These are phyloP conservation scores for Marasmius oreades DNA, from an alignment of 1,284 basidiomycete species.

Conservation along the genomic window DNA sequence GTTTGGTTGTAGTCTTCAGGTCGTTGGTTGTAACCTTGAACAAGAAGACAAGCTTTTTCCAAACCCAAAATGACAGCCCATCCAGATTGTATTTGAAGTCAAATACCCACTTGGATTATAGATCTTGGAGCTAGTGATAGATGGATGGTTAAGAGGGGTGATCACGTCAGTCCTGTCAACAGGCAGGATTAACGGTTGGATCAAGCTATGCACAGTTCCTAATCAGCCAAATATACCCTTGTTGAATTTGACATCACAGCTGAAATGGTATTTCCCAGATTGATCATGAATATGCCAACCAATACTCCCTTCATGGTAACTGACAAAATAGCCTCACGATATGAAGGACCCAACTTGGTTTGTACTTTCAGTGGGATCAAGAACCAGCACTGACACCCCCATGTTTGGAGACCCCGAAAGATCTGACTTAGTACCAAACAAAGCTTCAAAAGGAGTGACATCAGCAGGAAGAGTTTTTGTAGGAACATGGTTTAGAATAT, in stretches of 20 bases:
- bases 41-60: conserved; percentile 5
- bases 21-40: not conserved
- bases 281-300: not conserved
- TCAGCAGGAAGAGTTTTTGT: not conserved
- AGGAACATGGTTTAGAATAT: not conserved
- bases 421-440: not conserved
- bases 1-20: not conserved
- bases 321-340: too few relatives aligned
- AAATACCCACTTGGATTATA: conserved; percentile 4
- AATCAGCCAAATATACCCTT: not conserved
- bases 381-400: not conserved
- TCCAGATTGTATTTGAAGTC: not conserved
- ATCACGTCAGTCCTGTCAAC: not conserved
- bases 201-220: not conserved
- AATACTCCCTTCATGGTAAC: not conserved
- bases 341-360: too few relatives aligned
- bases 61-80: not conserved
- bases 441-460: not conserved
- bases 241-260: not conserved
- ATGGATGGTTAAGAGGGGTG: not conserved
- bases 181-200: not conserved
- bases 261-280: not conserved
- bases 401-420: not conserved
- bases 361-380: not conserved
- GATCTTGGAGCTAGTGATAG: not conserved